These are phyloP conservation scores for Aspergillus floridensis DNA, from an alignment of 2,329 filamentous ascomycete genomes.

Conservation along the genomic window DNA sequence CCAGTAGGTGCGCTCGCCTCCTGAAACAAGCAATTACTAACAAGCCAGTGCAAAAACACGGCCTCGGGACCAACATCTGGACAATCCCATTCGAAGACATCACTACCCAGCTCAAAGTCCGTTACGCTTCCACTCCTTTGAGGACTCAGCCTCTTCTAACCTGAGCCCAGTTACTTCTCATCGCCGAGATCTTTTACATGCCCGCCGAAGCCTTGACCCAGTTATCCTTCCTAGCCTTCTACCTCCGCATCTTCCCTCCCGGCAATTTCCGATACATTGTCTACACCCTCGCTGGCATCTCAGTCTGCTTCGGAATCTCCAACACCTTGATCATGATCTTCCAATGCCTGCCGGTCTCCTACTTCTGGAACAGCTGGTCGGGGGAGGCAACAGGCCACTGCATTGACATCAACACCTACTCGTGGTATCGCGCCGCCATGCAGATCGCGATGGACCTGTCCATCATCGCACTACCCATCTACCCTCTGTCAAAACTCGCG, in stretches of 20 bases:
- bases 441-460: conserved; percentile 54
- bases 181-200: conserved; percentile 48
- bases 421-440: conserved; percentile 53
- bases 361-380: conserved; percentile 56
- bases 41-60: conserved; percentile 9
- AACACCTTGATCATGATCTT: conserved; percentile 26
- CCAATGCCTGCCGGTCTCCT: conserved; percentile 37
- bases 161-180: conserved; percentile 1
- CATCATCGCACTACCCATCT: conserved; percentile 53
- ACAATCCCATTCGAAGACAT: conserved; percentile 13
- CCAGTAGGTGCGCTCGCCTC: background rate
- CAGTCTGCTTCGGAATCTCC: conserved; percentile 51
- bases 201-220: conserved; percentile 49
- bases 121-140: background rate
- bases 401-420: conserved; percentile 49
- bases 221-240: conserved; percentile 55
- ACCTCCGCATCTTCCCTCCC: conserved; percentile 55
- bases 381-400: conserved; percentile 49
- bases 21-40: background rate
- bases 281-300: conserved; percentile 47
- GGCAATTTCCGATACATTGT: conserved; percentile 27
- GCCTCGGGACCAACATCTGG: conserved; percentile 17
- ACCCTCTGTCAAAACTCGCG: conserved; percentile 44
- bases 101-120: conserved; percentile 11
- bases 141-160: background rate